Base-by-base conservation (phyloP, 2,329 filamentous ascomycete species). In the Trichophyton benhamiae region DNA sequence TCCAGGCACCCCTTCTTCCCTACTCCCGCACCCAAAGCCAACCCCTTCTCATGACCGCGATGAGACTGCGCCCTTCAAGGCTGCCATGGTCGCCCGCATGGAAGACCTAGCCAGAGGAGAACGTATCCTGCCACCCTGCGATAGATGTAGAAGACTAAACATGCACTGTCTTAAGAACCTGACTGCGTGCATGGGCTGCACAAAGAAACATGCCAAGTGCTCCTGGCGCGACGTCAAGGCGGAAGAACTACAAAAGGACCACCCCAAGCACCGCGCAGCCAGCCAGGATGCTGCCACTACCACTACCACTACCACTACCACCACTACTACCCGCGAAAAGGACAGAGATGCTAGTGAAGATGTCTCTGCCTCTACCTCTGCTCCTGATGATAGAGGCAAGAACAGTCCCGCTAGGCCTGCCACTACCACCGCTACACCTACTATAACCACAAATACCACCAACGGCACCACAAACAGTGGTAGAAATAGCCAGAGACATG, bases 151-250 rank as follows among this genome's bases (percentile, higher is more conserved):
- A 52, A 81, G 90, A 33, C 78, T 95, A 15, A 85, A 88, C 65
- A 88, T 91, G 76, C 84, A 89, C 62, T 95, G 90, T 64, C 78
- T 91, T 57, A 95, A 95, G 74, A 88, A 95, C 65, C 78, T 94
- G 44, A 95, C 89, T 0, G 89, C 89, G 7, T 95, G 91, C 69
- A 84, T 87, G 72, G 89, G 89, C 22, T 95, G 90, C 72, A 95
- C 90, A 0, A 91, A 89, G 72, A 95, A 95, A 71, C 90, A 95
- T 71, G 89, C 89, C 20, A 91, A 91, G 68, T 95, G 90, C 72
- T 86, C 85, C 13, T 95, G 90, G 90, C 88, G 86, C 66, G 84
- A 87, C 52, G 83, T 94, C n/a, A 85, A 83, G 15, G 84, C 89
- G 36, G 86, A 87, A 2, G 91, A 95, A 67, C 65, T 83, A 9